phyloP scores from a whole-genome alignment of 805 yeast genomes.

The Wickerhamia fluorescens region DNA sequence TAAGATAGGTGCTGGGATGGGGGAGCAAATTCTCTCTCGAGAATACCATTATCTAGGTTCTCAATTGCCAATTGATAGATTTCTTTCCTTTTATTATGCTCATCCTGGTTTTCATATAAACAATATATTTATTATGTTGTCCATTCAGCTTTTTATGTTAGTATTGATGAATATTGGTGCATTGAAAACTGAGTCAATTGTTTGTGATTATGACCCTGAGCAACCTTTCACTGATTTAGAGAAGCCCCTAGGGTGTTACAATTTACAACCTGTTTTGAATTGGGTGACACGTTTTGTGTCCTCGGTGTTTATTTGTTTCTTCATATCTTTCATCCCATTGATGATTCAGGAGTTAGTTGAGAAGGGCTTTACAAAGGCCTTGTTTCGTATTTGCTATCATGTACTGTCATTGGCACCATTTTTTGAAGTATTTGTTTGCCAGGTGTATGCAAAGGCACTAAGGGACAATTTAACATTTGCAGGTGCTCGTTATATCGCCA shows the following conservation, averaged over 20 bases:
- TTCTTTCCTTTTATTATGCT: conserved; percentile 89
- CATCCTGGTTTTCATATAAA: conserved; percentile 96
- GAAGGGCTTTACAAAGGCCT: conserved; percentile 74
- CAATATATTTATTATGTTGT: conserved; percentile 77
- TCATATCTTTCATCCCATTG: conserved; percentile 84
- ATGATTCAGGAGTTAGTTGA: conserved; percentile 83
- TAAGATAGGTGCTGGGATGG: conserved; percentile 98
- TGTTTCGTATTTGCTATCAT: conserved; percentile 65
- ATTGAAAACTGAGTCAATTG: conserved; percentile 60
- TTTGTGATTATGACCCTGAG: conserved; percentile 60
- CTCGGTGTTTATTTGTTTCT: conserved; percentile 88
- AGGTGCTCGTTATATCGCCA: conserved; percentile 85
- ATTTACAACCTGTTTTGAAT: conserved; percentile 74
- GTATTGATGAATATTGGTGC: conserved; percentile 76
- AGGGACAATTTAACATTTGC: conserved; percentile 76
- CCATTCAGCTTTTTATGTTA: conserved; percentile 82
- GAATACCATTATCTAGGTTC: conserved; percentile 91
- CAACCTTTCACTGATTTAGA: conserved; percentile 68
- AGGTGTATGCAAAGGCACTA: conserved; percentile 78
- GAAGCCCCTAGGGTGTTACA: conserved; percentile 78
- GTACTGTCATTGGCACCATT: conserved; percentile 78
- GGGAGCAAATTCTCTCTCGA: conserved; percentile 87
- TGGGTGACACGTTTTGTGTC: conserved; percentile 88
- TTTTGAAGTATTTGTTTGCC: conserved; percentile 94
- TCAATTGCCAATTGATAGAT: conserved; percentile 79